Conservation (phyloP, 2,329 filamentous ascomycete species). For the Trichoderma afroharzianum region DNA sequence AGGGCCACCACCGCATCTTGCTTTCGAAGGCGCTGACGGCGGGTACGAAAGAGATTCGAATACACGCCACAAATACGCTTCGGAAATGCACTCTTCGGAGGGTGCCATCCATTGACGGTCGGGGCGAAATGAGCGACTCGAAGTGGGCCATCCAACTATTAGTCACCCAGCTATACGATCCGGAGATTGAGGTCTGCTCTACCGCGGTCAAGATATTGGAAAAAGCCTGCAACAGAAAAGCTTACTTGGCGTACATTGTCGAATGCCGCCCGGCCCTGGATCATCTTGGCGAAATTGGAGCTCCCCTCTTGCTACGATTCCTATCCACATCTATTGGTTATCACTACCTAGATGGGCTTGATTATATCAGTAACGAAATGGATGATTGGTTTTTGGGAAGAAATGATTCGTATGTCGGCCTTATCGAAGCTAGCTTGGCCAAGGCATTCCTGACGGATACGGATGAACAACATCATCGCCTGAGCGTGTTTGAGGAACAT, state of each 20-base stretch:
- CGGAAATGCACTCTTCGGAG: constrained; percentile 73
- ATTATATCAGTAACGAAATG: constrained; percentile 99
- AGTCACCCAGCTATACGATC: constrained; percentile 98
- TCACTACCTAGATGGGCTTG: constrained; percentile 91
- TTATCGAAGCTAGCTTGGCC: constrained; percentile 93
- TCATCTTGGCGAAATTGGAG: constrained; percentile 93
- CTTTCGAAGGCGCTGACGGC: constrained; percentile 91
- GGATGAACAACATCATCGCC: constrained; percentile 55
- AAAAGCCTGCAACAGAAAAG: constrained; percentile 91
- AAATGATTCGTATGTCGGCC: constrained; percentile 90
- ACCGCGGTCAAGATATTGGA: constrained; percentile 96
- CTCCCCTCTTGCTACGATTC: constrained; percentile 86
- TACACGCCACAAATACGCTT: constrained; percentile 81
- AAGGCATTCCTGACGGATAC: constrained; percentile 71
- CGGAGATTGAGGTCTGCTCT: constrained; percentile 93
- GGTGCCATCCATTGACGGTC: constrained; percentile 36
- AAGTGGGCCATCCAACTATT: constrained; percentile 95
- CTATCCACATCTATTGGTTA: constrained; percentile 95
- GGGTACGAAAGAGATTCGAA: constrained; percentile 85
- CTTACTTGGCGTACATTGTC: constrained; percentile 91
- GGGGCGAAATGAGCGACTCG: constrained; percentile 57
- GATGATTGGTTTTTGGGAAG: constrained; percentile 98
- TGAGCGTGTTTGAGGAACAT: constrained; percentile 57
- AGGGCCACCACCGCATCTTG: constrained; percentile 86
- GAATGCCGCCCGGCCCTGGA: constrained; percentile 92